Evolutionary conservation across 148 eudicot species (phyloP).

Genomic region (Gaultheria prostrata): DNA sequence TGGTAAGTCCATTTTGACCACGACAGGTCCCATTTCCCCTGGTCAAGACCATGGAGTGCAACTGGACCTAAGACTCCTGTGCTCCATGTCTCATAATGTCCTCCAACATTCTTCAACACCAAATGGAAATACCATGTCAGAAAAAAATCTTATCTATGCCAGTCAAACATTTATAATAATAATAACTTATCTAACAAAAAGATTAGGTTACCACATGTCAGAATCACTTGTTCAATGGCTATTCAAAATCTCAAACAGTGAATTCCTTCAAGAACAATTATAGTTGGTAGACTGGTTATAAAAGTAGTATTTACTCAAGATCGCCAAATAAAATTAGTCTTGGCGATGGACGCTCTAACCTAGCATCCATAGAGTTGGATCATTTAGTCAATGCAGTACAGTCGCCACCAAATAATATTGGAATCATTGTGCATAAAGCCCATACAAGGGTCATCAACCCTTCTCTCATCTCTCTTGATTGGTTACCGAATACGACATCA

Average conservation of each 20-base stretch:
- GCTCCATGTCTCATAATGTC: slow-evolving; percentile 67
- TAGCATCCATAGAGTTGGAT: background rate
- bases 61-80: slow-evolving; percentile 63
- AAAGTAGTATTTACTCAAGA: background rate
- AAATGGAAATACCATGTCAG: slow-evolving; percentile 3
- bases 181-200: background rate
- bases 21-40: slow-evolving; percentile 52
- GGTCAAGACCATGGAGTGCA: slow-evolving; percentile 54
- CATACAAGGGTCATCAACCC: background rate
- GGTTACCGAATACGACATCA: background rate
- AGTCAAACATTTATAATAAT: too few relatives aligned
- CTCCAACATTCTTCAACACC: slow-evolving; percentile 64
- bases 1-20: slow-evolving; percentile 66
- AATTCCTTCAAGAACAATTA: background rate
- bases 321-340: background rate
- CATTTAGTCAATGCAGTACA: too few relatives aligned
- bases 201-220: background rate
- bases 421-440: background rate
- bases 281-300: background rate
- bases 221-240: background rate
- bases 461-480: background rate
- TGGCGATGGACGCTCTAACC: background rate
- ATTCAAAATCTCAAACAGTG: background rate
- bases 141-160: background rate
- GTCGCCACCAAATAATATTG: too few relatives aligned